These are phyloP conservation scores for Auriscalpium orientale DNA, from an alignment of 768 basidiomycete genomes.

Conservation along the genomic window DNA sequence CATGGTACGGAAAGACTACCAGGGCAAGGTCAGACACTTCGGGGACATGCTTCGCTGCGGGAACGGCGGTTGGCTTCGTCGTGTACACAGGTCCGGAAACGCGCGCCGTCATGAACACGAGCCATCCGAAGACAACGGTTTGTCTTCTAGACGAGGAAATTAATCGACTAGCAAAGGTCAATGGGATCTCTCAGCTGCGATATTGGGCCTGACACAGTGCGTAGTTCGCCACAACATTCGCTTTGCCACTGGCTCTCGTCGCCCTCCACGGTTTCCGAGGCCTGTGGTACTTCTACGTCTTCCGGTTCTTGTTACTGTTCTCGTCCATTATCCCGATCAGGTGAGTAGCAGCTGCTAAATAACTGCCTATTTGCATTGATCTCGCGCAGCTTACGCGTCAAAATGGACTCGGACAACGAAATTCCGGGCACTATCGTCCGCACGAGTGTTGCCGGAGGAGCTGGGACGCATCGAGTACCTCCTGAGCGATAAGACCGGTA, in stretches of 20 bases:
- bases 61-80: slow-evolving; percentile 86
- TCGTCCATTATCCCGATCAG: slow-evolving; percentile 99
- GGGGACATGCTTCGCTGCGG: too few species aligned
- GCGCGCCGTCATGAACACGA: slow-evolving; percentile 97
- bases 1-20: slow-evolving; percentile 12
- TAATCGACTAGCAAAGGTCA: slow-evolving; percentile 89
- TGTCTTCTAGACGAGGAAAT: slow-evolving; percentile 91
- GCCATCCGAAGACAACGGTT: slow-evolving; percentile 91
- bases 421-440: slow-evolving; percentile 95
- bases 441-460: slow-evolving; percentile 96
- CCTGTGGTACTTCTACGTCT: slow-evolving; percentile 91
- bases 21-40: too few species aligned
- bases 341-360: slow-evolving; percentile 34
- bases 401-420: slow-evolving; percentile 94
- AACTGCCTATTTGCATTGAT: background rate
- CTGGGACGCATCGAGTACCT: slow-evolving; percentile 93
- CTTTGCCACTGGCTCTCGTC: slow-evolving; percentile 82
- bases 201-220: background rate
- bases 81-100: slow-evolving; percentile 95
- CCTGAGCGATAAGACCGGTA: slow-evolving; percentile 96
- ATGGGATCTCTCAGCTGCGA: slow-evolving; percentile 5
- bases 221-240: slow-evolving; percentile 91
- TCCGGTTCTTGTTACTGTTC: slow-evolving; percentile 95
- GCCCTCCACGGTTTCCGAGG: slow-evolving; percentile 96
- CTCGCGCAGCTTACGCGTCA: slow-evolving; percentile 79